phyloP scores from a whole-genome alignment of 2,329 filamentous ascomycete species.

The Colletotrichum limetticola region DNA sequence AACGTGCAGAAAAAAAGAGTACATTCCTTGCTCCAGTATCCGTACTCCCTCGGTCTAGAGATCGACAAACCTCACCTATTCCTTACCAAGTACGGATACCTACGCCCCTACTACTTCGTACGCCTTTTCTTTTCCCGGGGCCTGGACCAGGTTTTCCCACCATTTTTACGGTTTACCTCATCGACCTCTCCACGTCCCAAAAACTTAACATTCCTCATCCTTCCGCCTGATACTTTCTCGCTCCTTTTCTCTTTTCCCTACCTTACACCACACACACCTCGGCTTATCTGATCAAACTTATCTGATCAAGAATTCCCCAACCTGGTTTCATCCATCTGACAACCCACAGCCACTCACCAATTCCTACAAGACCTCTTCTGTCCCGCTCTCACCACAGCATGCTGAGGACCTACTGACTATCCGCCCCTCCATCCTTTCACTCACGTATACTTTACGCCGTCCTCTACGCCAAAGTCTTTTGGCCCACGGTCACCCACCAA shows the following conservation, averaged over 20 bases:
- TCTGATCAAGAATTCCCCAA: constrained; percentile 30
- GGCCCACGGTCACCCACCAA: constrained; percentile 14
- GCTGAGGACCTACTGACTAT: constrained; percentile 28
- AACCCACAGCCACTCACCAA: neutral
- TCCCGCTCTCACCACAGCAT: constrained; percentile 12
- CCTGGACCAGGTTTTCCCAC: neutral
- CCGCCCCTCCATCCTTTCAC: constrained; percentile 20
- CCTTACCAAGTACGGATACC: too few relatives aligned
- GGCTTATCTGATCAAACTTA: constrained; percentile 34
- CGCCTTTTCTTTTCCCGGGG: neutral
- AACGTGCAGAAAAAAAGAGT: neutral
- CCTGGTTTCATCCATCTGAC: constrained; percentile 17
- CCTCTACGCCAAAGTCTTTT: constrained; percentile 8
- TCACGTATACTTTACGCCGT: constrained; percentile 24
- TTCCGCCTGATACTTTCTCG: neutral
- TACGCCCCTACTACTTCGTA: too few relatives aligned
- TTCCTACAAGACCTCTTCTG: neutral
- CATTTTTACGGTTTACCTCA: constrained; percentile 13
- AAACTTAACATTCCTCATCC: constrained; percentile 9
- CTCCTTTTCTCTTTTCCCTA: neutral
- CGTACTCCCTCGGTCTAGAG: constrained; percentile 3
- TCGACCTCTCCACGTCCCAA: constrained; percentile 16
- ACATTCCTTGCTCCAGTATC: neutral
- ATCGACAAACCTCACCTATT: neutral
- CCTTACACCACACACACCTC: neutral